Evolutionary conservation across 345 rosid species (phyloP), one percentile per base, ranked within the genome.

Genomic region (Euphorbia peplus): DNA sequence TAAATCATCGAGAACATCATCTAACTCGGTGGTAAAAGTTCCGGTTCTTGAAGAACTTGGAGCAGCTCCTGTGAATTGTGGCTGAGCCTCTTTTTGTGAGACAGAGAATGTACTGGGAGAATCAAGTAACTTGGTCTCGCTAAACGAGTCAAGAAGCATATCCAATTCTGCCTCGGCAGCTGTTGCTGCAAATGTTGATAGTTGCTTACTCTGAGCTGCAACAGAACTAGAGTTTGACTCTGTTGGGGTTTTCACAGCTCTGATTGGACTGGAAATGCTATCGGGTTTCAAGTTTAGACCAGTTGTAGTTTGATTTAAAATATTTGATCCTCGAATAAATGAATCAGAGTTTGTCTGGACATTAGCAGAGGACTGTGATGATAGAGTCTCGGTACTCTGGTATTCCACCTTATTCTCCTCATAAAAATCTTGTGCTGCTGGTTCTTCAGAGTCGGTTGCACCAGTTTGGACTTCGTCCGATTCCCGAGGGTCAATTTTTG

Each of bases 121-220:
- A 35, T 78, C 78, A 9, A 42, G 54, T 0, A 68, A 55, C 62
- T 77, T 75, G 56, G 73, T 63, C 66, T 83, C 89, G 9, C 57
- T 18, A 41, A 83, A 78, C 30, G 90, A 86, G 73, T 78, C 58
- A 6, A 89, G 95, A 64, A 89, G 98, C 56, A 72, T 80, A 70
- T 90, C 95, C 18, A 91, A 78, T 65, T 93, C 96, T 19, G 84
- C 79, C 70, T 86, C 90, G 8, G 81, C 80, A 32, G 77, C 79
- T 44, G 83, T 59, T 8, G 86, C 79, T 70, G 83, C 78, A 37
- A 79, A 75, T 25, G 25, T 48, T 1, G 71, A 19, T 12, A 50
- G 50, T 29, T 70, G 22, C 47, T 30, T 73, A 22, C 70, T 39
- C 0, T 75, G 35, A 47, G 21, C 68, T 42, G 37, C 21, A 47